Evolutionary conservation across 257 asterid species (phyloP).

Genomic region (Salvia hispanica): DNA sequence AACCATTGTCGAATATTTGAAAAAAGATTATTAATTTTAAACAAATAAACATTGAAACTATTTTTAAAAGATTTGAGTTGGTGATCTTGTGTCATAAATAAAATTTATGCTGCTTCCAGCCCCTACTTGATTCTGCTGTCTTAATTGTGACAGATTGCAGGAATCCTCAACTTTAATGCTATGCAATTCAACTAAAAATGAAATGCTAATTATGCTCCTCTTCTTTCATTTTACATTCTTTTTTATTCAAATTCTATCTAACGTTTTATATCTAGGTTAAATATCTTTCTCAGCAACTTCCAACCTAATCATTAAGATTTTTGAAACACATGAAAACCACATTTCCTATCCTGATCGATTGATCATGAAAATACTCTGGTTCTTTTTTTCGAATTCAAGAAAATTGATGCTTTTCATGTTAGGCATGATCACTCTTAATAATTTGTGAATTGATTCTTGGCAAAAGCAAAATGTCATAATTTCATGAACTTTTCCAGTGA

Average conservation of each 20-base stretch:
- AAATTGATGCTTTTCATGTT: neutral
- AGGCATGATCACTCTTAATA: conserved; percentile 10
- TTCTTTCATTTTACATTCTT: neutral
- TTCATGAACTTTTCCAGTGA: conserved; percentile 17
- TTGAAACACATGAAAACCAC: neutral
- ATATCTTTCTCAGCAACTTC: neutral
- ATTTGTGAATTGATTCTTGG: conserved; percentile 22
- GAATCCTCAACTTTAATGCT: too few species aligned
- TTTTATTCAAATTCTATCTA: too few species aligned
- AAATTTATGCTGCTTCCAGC: too few species aligned
- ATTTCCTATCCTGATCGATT: neutral
- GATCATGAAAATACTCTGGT: neutral
- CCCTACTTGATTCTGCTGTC: too few species aligned
- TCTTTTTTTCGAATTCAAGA: neutral
- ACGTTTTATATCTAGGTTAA: neutral
- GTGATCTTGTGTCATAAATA: too few species aligned
- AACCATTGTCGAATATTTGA: too few species aligned
- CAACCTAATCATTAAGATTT: neutral
- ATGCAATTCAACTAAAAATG: too few species aligned
- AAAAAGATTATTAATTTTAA: too few species aligned
- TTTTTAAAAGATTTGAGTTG: too few species aligned
- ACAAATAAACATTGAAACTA: too few species aligned
- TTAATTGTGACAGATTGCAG: too few species aligned
- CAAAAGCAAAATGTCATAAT: conserved; percentile 14
- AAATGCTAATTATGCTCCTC: neutral